Conservation (phyloP, 2,329 filamentous ascomycete genomes). For the Colletotrichum sojae region DNA sequence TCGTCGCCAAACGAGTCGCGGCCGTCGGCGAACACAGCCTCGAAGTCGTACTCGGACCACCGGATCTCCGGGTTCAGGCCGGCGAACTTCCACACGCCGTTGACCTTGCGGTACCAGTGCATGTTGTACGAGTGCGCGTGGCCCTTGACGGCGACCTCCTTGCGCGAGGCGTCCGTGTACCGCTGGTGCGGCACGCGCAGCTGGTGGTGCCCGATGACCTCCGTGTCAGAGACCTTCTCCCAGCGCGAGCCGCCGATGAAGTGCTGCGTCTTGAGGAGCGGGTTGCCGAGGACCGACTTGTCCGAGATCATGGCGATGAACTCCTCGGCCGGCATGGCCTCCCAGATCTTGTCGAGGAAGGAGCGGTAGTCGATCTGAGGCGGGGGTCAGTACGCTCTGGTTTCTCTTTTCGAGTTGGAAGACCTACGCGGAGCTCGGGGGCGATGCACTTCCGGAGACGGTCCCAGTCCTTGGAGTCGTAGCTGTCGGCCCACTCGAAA, state of each 20-base stretch:
- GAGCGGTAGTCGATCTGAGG: constrained; percentile 78
- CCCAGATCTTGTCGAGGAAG: constrained; percentile 73
- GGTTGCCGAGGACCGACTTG: constrained; percentile 71
- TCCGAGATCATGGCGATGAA: constrained; percentile 73
- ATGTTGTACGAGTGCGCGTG: constrained; percentile 72
- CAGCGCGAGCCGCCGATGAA: constrained; percentile 73
- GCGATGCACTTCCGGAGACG: constrained; percentile 68
- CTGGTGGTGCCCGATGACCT: constrained; percentile 73
- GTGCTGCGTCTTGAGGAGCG: constrained; percentile 75
- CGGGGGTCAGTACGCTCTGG: background rate
- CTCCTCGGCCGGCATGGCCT: constrained; percentile 72
- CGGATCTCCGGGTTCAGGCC: constrained; percentile 68
- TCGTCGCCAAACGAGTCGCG: constrained; percentile 37
- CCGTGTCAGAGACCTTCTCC: constrained; percentile 70
- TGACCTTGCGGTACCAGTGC: constrained; percentile 70
- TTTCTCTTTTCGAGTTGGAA: constrained; percentile 62
- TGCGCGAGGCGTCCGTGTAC: constrained; percentile 65
- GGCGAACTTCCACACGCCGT: constrained; percentile 74
- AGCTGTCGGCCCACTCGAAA: constrained; percentile 76
- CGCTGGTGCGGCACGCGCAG: constrained; percentile 74
- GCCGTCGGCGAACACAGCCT: constrained; percentile 61
- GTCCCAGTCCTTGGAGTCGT: constrained; percentile 76
- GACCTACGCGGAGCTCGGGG: constrained; percentile 56
- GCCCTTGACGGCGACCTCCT: constrained; percentile 68
- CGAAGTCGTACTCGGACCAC: constrained; percentile 72